These are phyloP conservation scores for Raphidocelis subcapitata DNA, from an alignment of 139 green algal genomes.

Conservation along the genomic window DNA sequence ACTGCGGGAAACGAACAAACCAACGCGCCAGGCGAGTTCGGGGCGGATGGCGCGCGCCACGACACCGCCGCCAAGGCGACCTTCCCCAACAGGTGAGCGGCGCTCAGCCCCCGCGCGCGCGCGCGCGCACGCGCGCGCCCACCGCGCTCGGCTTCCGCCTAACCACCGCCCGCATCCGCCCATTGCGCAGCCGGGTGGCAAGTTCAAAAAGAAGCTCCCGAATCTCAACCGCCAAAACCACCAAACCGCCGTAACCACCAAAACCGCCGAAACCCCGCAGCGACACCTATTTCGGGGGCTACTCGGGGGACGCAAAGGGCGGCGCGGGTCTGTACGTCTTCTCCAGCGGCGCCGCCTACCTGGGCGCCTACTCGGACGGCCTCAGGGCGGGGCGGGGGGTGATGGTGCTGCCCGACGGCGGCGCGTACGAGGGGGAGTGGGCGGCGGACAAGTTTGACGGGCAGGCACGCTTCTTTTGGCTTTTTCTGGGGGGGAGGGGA, in stretches of 20 bases:
- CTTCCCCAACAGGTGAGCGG: conserved; percentile 7
- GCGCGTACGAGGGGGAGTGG: conserved; percentile 59
- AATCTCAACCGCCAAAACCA: too few relatives aligned
- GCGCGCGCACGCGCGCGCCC: too few relatives aligned
- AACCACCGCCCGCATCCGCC: too few relatives aligned
- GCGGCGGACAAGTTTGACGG: conserved; percentile 65
- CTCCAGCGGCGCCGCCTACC: conserved; percentile 52
- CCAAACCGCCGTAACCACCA: too few relatives aligned
- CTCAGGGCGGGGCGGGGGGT: conserved; percentile 55
- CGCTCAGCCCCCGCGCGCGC: too few relatives aligned
- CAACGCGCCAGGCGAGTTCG: conserved; percentile 18
- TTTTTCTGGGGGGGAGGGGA: not conserved
- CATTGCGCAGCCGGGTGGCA: too few relatives aligned
- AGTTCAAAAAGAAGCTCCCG: too few relatives aligned
- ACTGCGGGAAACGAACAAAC: too few relatives aligned
- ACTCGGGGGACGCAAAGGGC: conserved; percentile 48
- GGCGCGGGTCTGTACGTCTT: conserved; percentile 67
- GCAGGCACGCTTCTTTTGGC: conserved; percentile 11
- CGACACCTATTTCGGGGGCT: conserved; percentile 72
- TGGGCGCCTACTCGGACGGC: conserved; percentile 42
- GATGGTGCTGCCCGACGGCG: conserved; percentile 63
- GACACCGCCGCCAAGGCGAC: conserved; percentile 16
- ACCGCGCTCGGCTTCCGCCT: conserved; percentile 6
- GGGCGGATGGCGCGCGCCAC: conserved; percentile 6
- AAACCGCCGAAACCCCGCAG: too few relatives aligned